phyloP scores from a whole-genome alignment of 352 stramenopile genomes.

The Phytophthora uliginosa region DNA sequence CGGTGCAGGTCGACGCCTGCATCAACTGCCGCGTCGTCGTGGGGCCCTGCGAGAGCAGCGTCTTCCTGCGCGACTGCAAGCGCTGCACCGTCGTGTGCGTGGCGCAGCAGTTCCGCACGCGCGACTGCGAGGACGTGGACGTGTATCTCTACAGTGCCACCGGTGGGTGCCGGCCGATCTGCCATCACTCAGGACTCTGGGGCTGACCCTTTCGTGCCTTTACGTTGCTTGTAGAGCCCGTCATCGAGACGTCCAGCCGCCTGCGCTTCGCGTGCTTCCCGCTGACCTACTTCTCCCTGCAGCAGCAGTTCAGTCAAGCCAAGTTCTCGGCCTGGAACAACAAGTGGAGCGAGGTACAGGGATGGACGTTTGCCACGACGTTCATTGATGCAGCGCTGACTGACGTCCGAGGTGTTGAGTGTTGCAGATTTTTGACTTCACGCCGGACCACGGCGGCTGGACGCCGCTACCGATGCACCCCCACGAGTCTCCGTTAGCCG shows the following conservation, averaged over 20 bases:
- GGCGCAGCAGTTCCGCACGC: slow-evolving; percentile 79
- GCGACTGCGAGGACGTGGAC: slow-evolving; percentile 71
- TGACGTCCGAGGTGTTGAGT: background rate
- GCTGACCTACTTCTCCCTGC: slow-evolving; percentile 75
- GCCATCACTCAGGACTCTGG: background rate
- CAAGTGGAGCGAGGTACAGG: slow-evolving; percentile 78
- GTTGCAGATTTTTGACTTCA: slow-evolving; percentile 79
- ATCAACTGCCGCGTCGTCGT: slow-evolving; percentile 77
- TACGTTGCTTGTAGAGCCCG: slow-evolving; percentile 50
- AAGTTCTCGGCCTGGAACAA: slow-evolving; percentile 88
- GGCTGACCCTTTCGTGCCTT: slow-evolving; percentile 5
- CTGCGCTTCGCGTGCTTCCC: slow-evolving; percentile 76
- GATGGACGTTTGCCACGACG: background rate
- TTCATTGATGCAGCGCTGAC: background rate
- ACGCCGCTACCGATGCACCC: slow-evolving; percentile 42
- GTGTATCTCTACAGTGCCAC: slow-evolving; percentile 78
- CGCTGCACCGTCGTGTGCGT: slow-evolving; percentile 71
- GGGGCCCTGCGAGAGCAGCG: slow-evolving; percentile 71
- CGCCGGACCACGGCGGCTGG: slow-evolving; percentile 61
- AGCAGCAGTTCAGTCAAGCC: slow-evolving; percentile 71
- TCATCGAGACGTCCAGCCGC: slow-evolving; percentile 72
- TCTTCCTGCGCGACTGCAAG: slow-evolving; percentile 80
- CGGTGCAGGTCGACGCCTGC: slow-evolving; percentile 83
- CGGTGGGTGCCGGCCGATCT: slow-evolving; percentile 24
- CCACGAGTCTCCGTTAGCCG: slow-evolving; percentile 48